Conservation (phyloP, 2,329 filamentous ascomycete genomes). For the Diaporthe helianthi region DNA sequence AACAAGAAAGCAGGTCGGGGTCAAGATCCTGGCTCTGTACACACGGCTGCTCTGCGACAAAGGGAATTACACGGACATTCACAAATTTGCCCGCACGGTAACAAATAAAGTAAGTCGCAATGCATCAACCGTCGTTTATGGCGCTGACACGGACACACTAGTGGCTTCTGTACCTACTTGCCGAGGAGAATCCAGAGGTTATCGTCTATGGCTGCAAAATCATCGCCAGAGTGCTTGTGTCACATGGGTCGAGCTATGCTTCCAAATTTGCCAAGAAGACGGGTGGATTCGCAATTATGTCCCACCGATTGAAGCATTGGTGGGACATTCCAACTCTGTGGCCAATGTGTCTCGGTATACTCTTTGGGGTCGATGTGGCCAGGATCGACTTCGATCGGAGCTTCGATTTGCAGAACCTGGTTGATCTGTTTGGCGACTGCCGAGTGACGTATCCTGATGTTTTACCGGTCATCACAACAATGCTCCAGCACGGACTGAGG, state of each 20-base stretch:
- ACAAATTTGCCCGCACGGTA: slow-evolving; percentile 91
- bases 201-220: slow-evolving; percentile 84
- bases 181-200: slow-evolving; percentile 83
- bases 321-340: slow-evolving; percentile 88
- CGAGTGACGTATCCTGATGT: slow-evolving; percentile 79
- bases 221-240: slow-evolving; percentile 80
- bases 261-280: slow-evolving; percentile 84
- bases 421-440: slow-evolving; percentile 72
- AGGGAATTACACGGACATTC: slow-evolving; percentile 71
- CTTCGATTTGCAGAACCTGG: slow-evolving; percentile 76
- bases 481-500: slow-evolving; percentile 86
- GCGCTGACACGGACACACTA: slow-evolving; percentile 44
- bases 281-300: slow-evolving; percentile 87
- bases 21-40: slow-evolving; percentile 79
- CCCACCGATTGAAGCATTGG: slow-evolving; percentile 80
- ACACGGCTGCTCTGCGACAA: slow-evolving; percentile 78
- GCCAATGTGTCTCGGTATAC: slow-evolving; percentile 85
- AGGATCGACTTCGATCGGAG: slow-evolving; percentile 75
- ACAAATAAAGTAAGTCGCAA: slow-evolving; percentile 79
- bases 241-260: slow-evolving; percentile 81
- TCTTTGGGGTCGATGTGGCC: slow-evolving; percentile 85
- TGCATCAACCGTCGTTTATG: not conserved
- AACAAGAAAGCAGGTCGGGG: slow-evolving; percentile 75
- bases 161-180: slow-evolving; percentile 92
- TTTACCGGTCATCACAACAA: slow-evolving; percentile 78